A percentile compares a stretch with the other conserved stretches of the same genome.
These are phyloP conservation scores for Cystobasidium pallidum DNA, from an alignment of 1,284 basidiomycete species.

Conservation along the genomic window DNA sequence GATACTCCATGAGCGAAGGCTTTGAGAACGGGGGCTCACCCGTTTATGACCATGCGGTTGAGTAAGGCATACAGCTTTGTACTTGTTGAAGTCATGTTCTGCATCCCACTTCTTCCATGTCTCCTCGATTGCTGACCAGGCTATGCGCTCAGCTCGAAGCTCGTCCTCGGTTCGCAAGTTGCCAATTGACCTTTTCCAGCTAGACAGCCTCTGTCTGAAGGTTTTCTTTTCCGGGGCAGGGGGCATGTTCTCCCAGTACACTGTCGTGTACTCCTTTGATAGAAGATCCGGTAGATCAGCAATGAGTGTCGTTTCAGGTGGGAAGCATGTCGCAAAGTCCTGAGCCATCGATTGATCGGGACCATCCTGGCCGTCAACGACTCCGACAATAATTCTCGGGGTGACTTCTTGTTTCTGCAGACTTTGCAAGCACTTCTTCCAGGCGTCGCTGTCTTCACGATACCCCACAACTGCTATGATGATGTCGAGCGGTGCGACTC, in stretches of 20 bases:
- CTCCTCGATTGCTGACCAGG: slow-evolving; percentile 14
- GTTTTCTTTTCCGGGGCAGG: slow-evolving; percentile 6
- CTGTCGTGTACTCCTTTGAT: slow-evolving; percentile 1
- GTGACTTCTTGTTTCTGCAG: slow-evolving; percentile 21
- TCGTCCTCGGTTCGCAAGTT: slow-evolving; percentile 22
- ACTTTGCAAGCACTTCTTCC: slow-evolving; percentile 26
- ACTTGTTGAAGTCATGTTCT: slow-evolving; percentile 32
- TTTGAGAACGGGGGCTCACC: no score
- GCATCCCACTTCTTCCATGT: slow-evolving; percentile 14
- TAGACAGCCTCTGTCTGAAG: background rate
- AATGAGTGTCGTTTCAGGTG: slow-evolving; percentile 17
- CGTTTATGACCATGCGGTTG: slow-evolving; percentile 25
- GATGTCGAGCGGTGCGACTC: slow-evolving; percentile 19
- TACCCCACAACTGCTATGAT: slow-evolving; percentile 24
- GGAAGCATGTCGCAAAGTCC: slow-evolving; percentile 22
- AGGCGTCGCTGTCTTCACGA: slow-evolving; percentile 24
- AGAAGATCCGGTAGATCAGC: slow-evolving; percentile 14
- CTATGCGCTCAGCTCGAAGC: slow-evolving; percentile 15
- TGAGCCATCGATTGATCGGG: slow-evolving; percentile 28
- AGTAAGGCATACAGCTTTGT: slow-evolving; percentile 23
- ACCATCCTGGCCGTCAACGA: slow-evolving; percentile 26
- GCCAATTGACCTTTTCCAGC: slow-evolving; percentile 15
- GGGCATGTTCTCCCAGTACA: slow-evolving; percentile 20
- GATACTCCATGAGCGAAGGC: no score
- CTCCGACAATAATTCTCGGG: slow-evolving; percentile 10